These are phyloP conservation scores for Suhomyces guaymorum DNA, from an alignment of 1,139 yeast species.

Conservation along the genomic window DNA sequence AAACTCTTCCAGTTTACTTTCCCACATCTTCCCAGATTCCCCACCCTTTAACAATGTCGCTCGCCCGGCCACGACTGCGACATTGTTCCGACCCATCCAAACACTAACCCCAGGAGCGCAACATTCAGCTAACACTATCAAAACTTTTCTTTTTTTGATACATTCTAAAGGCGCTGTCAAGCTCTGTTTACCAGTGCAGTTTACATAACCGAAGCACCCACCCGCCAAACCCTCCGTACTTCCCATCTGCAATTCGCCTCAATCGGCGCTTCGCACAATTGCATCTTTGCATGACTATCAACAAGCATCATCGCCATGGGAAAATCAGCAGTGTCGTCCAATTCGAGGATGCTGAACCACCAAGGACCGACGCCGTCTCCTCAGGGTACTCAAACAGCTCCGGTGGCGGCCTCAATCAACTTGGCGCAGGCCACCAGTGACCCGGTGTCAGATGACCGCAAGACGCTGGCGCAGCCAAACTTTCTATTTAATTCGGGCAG, in stretches of 20 bases:
- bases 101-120: slow-evolving; percentile 11
- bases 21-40: no score
- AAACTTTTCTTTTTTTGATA: slow-evolving; percentile 8
- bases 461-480: slow-evolving; percentile 9
- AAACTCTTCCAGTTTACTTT: no score
- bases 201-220: background rate
- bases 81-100: slow-evolving; percentile 9
- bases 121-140: slow-evolving; percentile 3
- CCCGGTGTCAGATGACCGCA: slow-evolving; percentile 5
- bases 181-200: background rate
- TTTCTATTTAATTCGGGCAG: slow-evolving; percentile 20
- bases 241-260: background rate
- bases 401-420: background rate
- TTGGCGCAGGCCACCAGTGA: slow-evolving; percentile 3
- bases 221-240: background rate
- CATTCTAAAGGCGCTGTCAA: background rate
- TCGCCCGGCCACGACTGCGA: slow-evolving; percentile 4
- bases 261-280: background rate
- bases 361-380: slow-evolving; percentile 9
- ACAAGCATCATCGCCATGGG: slow-evolving; percentile 10
- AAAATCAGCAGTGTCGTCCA: slow-evolving; percentile 16
- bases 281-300: slow-evolving; percentile 1
- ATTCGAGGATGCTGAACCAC: slow-evolving; percentile 13
- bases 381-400: slow-evolving; percentile 2
- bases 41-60: background rate